A percentile compares a stretch with the other conserved stretches of the same genome.
Conservation (phyloP, 805 yeast genomes). For the Monosporozyma unispora region DNA sequence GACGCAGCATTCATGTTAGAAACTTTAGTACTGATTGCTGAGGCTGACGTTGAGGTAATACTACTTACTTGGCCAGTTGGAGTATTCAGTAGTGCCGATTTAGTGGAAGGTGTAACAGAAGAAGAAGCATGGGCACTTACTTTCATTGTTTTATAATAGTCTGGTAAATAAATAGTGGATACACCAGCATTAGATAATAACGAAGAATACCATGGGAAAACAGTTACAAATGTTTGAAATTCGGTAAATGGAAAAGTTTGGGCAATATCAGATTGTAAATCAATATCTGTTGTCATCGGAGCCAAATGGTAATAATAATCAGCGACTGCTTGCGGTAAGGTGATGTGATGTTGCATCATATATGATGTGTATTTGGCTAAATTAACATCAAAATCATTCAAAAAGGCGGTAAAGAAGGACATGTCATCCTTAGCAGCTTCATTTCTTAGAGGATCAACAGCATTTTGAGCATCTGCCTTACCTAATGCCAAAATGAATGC, state of each 20-base stretch:
- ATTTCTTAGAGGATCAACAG: constrained; percentile 4
- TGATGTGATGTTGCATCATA: constrained; percentile 26
- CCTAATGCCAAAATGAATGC: background rate
- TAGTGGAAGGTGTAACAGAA: background rate
- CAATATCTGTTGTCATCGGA: constrained; percentile 18
- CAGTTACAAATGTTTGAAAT: constrained; percentile 30
- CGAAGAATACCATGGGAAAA: constrained; percentile 27
- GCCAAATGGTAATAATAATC: constrained; percentile 30
- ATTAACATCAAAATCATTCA: constrained; percentile 27
- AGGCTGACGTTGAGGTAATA: background rate
- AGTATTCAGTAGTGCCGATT: background rate
- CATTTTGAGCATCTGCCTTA: background rate
- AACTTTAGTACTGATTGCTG: background rate
- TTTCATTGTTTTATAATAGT: constrained; percentile 13
- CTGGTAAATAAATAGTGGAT: constrained; percentile 22
- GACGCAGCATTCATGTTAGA: too few species aligned
- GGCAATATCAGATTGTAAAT: constrained; percentile 22
- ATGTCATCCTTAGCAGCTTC: constrained; percentile 30
- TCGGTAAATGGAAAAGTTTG: constrained; percentile 31
- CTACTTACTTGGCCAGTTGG: background rate
- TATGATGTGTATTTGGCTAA: constrained; percentile 29
- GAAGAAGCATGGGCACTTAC: background rate
- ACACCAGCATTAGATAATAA: constrained; percentile 13
- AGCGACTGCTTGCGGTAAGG: constrained; percentile 30
- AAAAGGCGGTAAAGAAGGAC: constrained; percentile 25